Evolutionary conservation across 2,329 filamentous ascomycete genomes (phyloP).

Genomic region (Chalaropsis thielavioides): DNA sequence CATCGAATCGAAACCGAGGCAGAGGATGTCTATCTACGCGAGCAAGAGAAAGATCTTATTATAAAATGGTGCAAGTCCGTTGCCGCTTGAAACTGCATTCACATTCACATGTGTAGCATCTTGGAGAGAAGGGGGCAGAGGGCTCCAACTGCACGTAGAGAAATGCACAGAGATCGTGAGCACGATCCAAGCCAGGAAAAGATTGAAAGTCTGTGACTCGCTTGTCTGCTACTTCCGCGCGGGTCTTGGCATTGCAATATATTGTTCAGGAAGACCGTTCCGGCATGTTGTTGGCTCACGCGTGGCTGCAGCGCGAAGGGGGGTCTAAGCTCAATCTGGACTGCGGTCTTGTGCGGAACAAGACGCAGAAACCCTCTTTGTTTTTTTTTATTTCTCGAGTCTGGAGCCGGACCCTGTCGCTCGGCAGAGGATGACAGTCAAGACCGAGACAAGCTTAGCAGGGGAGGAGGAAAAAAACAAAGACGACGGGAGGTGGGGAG

Average conservation of each 20-base stretch:
- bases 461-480: not conserved
- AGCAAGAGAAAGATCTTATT: not conserved
- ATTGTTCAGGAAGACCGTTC: not conserved
- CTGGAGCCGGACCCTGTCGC: not conserved
- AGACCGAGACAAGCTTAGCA: not conserved
- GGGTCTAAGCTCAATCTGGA: not conserved
- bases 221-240: not conserved
- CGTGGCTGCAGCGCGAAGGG: not conserved
- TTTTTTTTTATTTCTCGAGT: not conserved
- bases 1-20: not conserved
- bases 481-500: not conserved
- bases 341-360: not conserved
- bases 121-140: not conserved
- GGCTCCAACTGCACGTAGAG: not conserved
- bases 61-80: not conserved
- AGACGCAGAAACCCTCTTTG: not conserved
- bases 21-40: not conserved
- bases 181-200: not conserved
- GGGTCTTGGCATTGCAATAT: not conserved
- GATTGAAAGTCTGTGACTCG: not conserved
- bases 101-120: not conserved
- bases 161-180: not conserved
- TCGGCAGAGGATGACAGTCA: conserved; percentile 1
- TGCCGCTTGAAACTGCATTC: not conserved
- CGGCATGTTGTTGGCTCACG: too few relatives aligned